phyloP scores from a whole-genome alignment of 1,284 basidiomycete genomes.

The Ceratobasidium sp. region DNA sequence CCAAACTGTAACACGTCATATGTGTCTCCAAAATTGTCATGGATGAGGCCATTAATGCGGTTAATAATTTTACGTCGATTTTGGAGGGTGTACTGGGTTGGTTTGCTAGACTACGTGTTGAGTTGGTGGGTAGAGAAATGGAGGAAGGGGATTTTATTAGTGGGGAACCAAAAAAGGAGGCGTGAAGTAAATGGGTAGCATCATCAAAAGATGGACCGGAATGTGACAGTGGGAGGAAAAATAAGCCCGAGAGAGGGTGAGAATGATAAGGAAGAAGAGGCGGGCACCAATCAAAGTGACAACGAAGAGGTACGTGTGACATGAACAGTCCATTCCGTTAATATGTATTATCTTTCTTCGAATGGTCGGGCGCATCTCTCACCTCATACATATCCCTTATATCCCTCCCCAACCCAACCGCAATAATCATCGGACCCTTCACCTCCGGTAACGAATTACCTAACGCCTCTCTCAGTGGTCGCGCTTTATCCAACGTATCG shows the following conservation, averaged over 20 bases:
- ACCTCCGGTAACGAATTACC: conserved; percentile 22
- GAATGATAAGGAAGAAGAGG: too few species aligned
- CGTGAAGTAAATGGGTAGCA: too few species aligned
- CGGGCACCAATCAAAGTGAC: too few species aligned
- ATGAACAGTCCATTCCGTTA: neutral
- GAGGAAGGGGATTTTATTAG: too few species aligned
- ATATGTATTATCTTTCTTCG: too few species aligned
- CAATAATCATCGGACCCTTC: conserved; percentile 18
- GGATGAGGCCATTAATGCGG: conserved; percentile 53
- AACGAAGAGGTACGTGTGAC: too few species aligned
- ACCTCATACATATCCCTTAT: conserved; percentile 41
- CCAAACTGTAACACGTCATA: conserved; percentile 64
- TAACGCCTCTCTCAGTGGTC: conserved; percentile 31
- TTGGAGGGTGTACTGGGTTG: conserved; percentile 42
- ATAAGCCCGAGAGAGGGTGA: neutral
- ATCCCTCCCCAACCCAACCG: conserved; percentile 23
- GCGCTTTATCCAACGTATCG: conserved; percentile 33
- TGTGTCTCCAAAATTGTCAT: conserved; percentile 55
- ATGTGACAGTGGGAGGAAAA: neutral
- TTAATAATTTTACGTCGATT: conserved; percentile 49
- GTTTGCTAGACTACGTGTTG: conserved; percentile 42
- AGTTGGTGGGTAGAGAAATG: neutral
- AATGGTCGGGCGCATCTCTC: neutral
- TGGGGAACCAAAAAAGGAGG: too few species aligned
- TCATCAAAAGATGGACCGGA: neutral